Conservation (phyloP, 2,329 filamentous ascomycete genomes). For the Pseudocercospora fuligena region DNA sequence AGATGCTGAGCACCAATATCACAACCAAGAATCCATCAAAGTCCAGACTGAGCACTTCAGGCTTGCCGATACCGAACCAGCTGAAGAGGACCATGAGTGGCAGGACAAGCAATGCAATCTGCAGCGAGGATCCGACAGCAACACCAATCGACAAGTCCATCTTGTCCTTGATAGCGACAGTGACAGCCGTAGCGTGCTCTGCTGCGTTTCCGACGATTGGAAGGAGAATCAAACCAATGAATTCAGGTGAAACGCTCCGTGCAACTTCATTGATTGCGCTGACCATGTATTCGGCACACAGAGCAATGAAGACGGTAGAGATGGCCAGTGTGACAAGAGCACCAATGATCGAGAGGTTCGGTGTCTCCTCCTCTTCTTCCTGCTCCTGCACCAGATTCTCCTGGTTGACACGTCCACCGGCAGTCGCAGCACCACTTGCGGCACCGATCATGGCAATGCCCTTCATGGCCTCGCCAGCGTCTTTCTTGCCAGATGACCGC, state of each 20-base stretch:
- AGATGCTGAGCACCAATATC: constrained; percentile 60
- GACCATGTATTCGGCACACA: constrained; percentile 73
- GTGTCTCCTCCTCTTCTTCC: constrained; percentile 68
- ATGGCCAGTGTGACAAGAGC: constrained; percentile 72
- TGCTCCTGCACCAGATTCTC: constrained; percentile 52
- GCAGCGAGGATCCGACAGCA: constrained; percentile 68
- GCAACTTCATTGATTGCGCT: constrained; percentile 63
- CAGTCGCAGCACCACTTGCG: constrained; percentile 55
- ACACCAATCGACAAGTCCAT: constrained; percentile 72
- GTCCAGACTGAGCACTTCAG: constrained; percentile 70
- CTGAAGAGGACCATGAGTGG: constrained; percentile 65
- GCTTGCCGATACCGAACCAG: constrained; percentile 59
- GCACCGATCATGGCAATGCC: constrained; percentile 60
- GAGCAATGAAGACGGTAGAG: constrained; percentile 79
- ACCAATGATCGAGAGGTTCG: constrained; percentile 72
- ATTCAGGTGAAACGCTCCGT: constrained; percentile 59
- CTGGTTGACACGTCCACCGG: constrained; percentile 56
- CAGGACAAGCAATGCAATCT: constrained; percentile 67
- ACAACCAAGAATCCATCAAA: constrained; percentile 89
- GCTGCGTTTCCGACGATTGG: constrained; percentile 70
- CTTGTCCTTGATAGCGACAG: constrained; percentile 67
- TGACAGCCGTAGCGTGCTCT: constrained; percentile 68
- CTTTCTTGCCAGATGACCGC: constrained; percentile 50
- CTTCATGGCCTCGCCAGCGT: constrained; percentile 54
- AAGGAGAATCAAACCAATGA: constrained; percentile 67